Evolutionary conservation across 129 eudicot species (phyloP).

Genomic region (Solidago caesia): DNA sequence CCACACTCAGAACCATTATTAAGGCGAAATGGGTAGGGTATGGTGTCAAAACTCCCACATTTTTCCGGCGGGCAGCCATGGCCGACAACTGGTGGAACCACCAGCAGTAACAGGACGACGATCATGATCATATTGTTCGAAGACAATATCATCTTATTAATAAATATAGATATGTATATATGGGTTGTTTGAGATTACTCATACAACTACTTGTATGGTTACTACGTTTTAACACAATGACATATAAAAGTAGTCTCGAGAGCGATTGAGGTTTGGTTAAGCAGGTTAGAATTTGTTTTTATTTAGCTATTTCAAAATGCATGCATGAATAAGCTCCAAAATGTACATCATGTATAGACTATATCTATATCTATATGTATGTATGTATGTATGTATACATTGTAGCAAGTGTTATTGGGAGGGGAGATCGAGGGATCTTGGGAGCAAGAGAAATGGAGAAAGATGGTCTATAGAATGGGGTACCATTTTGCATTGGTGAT

Average conservation of each 20-base stretch:
- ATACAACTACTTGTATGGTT: no score
- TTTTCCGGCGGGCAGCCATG: slow-evolving; percentile 26
- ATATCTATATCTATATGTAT: not conserved
- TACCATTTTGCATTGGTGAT: slow-evolving; percentile 47
- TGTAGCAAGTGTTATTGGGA: slow-evolving; percentile 23
- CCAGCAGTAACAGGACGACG: slow-evolving; percentile 17
- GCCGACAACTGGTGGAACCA: slow-evolving; percentile 11
- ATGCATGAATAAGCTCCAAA: not conserved
- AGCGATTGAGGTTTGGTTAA: no score
- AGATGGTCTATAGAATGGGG: slow-evolving; percentile 66
- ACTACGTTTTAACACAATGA: no score
- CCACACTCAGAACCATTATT: slow-evolving; percentile 27
- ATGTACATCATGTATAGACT: not conserved
- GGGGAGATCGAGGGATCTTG: slow-evolving; percentile 28
- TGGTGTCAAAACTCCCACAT: slow-evolving; percentile 51
- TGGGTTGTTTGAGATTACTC: not conserved
- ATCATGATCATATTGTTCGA: slow-evolving; percentile 18
- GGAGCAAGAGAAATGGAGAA: slow-evolving; percentile 59
- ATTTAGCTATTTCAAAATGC: no score
- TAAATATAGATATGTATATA: not conserved
- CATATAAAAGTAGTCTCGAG: no score
- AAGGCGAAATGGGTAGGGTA: slow-evolving; percentile 70
- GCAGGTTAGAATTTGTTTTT: no score
- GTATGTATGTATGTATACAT: not conserved
- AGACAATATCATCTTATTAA: not conserved